A percentile compares a stretch with the other conserved stretches of the same genome.
Evolutionary conservation across 768 basidiomycete genomes (phyloP).

Genomic region (Trametes cubensis): DNA sequence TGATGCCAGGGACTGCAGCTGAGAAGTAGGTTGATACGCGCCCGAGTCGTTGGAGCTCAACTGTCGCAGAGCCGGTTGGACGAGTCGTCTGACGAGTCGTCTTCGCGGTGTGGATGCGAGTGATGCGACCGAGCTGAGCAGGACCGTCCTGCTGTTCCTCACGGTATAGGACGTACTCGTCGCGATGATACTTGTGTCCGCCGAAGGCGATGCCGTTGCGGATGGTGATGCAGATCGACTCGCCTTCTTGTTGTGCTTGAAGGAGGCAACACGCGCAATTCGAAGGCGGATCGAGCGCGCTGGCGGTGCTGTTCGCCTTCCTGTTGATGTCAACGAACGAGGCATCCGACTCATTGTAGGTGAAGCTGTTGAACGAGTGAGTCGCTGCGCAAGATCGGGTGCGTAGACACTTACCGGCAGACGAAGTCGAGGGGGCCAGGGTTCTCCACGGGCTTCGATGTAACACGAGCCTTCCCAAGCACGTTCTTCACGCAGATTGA

Average conservation of each 20-base stretch:
- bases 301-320: slow-evolving; percentile 30
- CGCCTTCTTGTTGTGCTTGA: slow-evolving; percentile 35
- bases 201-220: slow-evolving; percentile 48
- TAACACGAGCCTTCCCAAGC: slow-evolving; percentile 50
- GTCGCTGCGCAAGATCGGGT: neutral
- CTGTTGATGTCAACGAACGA: slow-evolving; percentile 48
- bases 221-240: slow-evolving; percentile 38
- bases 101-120: slow-evolving; percentile 32
- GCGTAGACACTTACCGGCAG: slow-evolving; percentile 48
- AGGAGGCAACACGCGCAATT: slow-evolving; percentile 58
- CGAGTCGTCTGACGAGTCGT: slow-evolving; percentile 19
- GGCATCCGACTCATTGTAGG: slow-evolving; percentile 49
- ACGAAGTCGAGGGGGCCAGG: slow-evolving; percentile 49
- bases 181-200: slow-evolving; percentile 55
- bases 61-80: slow-evolving; percentile 22
- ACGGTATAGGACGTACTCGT: slow-evolving; percentile 61
- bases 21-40: slow-evolving; percentile 29
- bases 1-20: too few relatives aligned
- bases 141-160: slow-evolving; percentile 49
- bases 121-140: slow-evolving; percentile 59
- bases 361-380: slow-evolving; percentile 41
- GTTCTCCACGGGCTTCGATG: slow-evolving; percentile 25
- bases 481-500: slow-evolving; percentile 43
- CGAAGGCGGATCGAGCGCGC: slow-evolving; percentile 40
- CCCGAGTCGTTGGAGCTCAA: slow-evolving; percentile 47